Percentiles rank a stretch among this genome's conserved stretches.
These are phyloP conservation scores for Wickerhamiella bombiphila DNA, from an alignment of 805 yeast genomes.

Conservation along the genomic window DNA sequence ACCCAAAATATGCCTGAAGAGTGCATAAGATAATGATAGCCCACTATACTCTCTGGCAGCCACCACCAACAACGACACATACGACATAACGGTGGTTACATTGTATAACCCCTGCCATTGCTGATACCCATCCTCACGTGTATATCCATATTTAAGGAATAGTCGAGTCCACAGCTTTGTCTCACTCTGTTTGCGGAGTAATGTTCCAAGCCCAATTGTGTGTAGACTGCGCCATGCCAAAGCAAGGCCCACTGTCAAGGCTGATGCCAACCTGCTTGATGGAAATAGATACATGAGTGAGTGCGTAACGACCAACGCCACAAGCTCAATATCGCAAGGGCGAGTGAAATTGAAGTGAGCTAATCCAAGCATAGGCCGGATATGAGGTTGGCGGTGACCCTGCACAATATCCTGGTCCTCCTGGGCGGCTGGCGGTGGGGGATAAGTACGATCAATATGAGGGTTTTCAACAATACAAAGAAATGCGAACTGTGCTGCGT, in stretches of 20 bases:
- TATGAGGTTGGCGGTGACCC: no score
- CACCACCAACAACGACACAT: slow-evolving; percentile 35
- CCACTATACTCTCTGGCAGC: slow-evolving; percentile 18
- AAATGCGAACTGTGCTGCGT: slow-evolving; percentile 60
- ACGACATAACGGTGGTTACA: slow-evolving; percentile 37
- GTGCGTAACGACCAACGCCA: slow-evolving; percentile 18
- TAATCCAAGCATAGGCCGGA: slow-evolving; percentile 35
- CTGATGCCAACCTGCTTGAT: slow-evolving; percentile 3
- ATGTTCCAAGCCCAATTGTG: slow-evolving; percentile 34
- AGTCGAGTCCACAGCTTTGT: slow-evolving; percentile 49
- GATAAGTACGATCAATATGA: slow-evolving; percentile 62
- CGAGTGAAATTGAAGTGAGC: slow-evolving; percentile 50
- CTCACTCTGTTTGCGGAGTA: slow-evolving; percentile 45
- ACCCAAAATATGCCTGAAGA: slow-evolving; percentile 46
- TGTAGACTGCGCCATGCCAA: slow-evolving; percentile 36
- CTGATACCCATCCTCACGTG: slow-evolving; percentile 49
- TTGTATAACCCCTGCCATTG: slow-evolving; percentile 62
- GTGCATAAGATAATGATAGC: slow-evolving; percentile 23
- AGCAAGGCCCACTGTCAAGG: slow-evolving; percentile 25
- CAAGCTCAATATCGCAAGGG: slow-evolving; percentile 38
- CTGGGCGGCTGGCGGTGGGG: slow-evolving; percentile 8
- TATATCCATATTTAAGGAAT: slow-evolving; percentile 48
- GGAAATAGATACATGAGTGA: slow-evolving; percentile 23
- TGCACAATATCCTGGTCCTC: background rate
- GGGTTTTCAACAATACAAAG: slow-evolving; percentile 68